A percentile compares a stretch with the other conserved stretches of the same genome.
These are phyloP conservation scores for Teunomyces aglyptinius DNA, from an alignment of 805 yeast species.

Conservation along the genomic window DNA sequence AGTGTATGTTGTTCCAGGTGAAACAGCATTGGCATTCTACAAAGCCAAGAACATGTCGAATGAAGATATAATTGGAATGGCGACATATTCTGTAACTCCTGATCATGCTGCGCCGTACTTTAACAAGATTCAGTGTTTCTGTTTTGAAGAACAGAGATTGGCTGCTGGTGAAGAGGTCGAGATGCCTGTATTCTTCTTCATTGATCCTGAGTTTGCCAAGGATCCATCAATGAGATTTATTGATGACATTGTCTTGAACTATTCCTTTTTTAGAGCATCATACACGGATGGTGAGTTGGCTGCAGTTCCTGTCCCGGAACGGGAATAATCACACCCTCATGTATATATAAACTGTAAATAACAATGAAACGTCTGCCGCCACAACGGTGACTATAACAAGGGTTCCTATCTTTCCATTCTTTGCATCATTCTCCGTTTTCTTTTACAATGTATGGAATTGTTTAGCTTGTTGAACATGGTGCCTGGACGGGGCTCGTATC, in stretches of 20 bases:
- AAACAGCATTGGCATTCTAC: slow-evolving; percentile 94
- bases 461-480: background rate
- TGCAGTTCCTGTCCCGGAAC: slow-evolving; percentile 27
- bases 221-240: slow-evolving; percentile 92
- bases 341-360: slow-evolving; percentile 10
- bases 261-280: slow-evolving; percentile 80
- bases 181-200: slow-evolving; percentile 97
- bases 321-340: slow-evolving; percentile 9
- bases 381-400: too few species aligned
- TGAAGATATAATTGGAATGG: slow-evolving; percentile 96
- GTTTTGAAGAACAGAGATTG: slow-evolving; percentile 94
- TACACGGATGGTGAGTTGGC: slow-evolving; percentile 42
- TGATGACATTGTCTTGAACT: slow-evolving; percentile 86
- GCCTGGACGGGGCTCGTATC: background rate
- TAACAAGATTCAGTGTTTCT: slow-evolving; percentile 96
- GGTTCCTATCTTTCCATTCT: background rate
- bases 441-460: background rate
- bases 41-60: slow-evolving; percentile 83
- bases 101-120: slow-evolving; percentile 96
- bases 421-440: background rate
- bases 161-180: slow-evolving; percentile 97
- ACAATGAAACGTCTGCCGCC: background rate
- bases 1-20: slow-evolving; percentile 92
- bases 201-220: slow-evolving; percentile 91
- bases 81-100: slow-evolving; percentile 94